Conservation (phyloP, 345 rosid species). For the thale cress (Arabidopsis thaliana) region DNA sequence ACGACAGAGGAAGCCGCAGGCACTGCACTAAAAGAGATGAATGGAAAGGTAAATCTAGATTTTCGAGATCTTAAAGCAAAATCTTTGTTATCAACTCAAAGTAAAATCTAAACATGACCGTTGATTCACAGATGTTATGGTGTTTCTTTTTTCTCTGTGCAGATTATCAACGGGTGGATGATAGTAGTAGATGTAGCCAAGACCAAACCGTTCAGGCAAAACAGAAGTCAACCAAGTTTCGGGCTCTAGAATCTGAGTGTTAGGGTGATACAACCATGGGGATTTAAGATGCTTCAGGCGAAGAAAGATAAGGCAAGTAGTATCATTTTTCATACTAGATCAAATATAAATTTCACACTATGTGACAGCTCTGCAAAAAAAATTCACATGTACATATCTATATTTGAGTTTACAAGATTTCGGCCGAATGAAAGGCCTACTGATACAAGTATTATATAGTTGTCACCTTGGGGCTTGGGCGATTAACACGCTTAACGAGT, state of each 20-base stretch:
- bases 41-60: slow-evolving; percentile 71
- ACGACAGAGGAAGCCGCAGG: slow-evolving; percentile 91
- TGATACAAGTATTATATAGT: too few relatives aligned
- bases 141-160: slow-evolving; percentile 23
- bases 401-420: too few relatives aligned
- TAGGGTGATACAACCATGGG: slow-evolving; percentile 7
- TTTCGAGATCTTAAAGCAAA: not conserved
- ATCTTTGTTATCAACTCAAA: not conserved
- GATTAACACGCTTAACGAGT: too few relatives aligned
- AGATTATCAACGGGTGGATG: slow-evolving; percentile 99
- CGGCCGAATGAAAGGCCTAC: too few relatives aligned
- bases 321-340: too few relatives aligned
- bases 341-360: too few relatives aligned
- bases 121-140: slow-evolving; percentile 26
- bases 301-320: too few relatives aligned
- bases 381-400: too few relatives aligned
- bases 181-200: slow-evolving; percentile 94
- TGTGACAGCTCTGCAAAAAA: too few relatives aligned
- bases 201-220: slow-evolving; percentile 56
- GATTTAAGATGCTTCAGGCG: too few relatives aligned
- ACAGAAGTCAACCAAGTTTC: slow-evolving; percentile 33
- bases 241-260: slow-evolving; percentile 15
- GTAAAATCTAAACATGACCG: not conserved
- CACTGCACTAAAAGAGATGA: slow-evolving; percentile 89
- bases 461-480: too few relatives aligned